Base-by-base conservation (phyloP, 1,139 yeast genomes). In the Magnusiomyces tetraspermus region DNA sequence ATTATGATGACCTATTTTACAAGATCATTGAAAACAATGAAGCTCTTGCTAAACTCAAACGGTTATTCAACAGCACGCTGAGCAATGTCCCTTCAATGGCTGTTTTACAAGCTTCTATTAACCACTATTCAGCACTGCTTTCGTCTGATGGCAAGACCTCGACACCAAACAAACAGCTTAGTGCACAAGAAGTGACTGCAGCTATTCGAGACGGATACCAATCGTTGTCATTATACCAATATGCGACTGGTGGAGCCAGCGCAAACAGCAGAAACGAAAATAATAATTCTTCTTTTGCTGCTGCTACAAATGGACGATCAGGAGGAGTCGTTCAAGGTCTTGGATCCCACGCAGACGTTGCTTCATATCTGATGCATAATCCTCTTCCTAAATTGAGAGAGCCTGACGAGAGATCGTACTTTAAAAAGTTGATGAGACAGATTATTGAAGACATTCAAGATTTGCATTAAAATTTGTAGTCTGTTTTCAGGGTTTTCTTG, bases 1-100 rank as follows among this genome's bases (percentile, higher is more conserved):
- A 68, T 52, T 67, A 70, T 59, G 66, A 65, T 50, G 69, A 65
- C 44, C 58, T 71, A 46, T 59, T 71, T 48, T 67, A 68, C 57
- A 65, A 63, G 51, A 53, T 68, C 1, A 61, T 71, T 19, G 67
- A 62, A 23, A 56, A 60, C 8, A 51, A 64, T 11, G 61, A 58
- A 13, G 60, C 63, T 3, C 49, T 71, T 13, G 50, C 41, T 1
- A 60, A 61, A 43, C 54, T 66, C 48, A 43, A 53, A 51, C 15
- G 19, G 38, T 49, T 51, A 56, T 53, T 40, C 51, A 8, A 45
- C 57, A 43, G 38, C 50, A 46, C 56, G 41, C 46, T 60, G 51
- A 30, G 53, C 52, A 40, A 46, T 13, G 24, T 53, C 6, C 60
- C 66, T 2, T 48, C 64, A 3, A 47, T 61, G 51, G 48, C 57